Conservation (phyloP, 495 filamentous ascomycete genomes). For the Daldinia decipiens region DNA sequence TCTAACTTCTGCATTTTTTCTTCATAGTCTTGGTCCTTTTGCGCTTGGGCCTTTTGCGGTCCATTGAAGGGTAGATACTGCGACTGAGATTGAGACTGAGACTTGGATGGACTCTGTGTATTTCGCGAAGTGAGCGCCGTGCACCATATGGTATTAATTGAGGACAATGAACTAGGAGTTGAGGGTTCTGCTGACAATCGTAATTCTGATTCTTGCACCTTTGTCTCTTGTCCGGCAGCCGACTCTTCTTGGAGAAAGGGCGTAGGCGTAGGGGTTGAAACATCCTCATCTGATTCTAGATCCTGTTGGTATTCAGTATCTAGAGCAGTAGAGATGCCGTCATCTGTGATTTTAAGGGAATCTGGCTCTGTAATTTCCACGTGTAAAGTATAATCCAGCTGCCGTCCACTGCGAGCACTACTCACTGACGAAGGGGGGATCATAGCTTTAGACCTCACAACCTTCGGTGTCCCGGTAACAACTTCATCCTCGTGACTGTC, state of each 20-base stretch:
- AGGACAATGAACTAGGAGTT: slow-evolving; percentile 48
- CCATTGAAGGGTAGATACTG: slow-evolving; percentile 24
- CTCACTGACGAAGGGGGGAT: slow-evolving; percentile 46
- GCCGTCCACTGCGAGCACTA: slow-evolving; percentile 53
- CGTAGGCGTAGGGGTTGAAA: slow-evolving; percentile 18
- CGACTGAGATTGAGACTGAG: neutral
- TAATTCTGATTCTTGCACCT: neutral
- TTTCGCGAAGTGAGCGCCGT: slow-evolving; percentile 45
- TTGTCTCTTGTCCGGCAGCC: slow-evolving; percentile 1
- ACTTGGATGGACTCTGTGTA: slow-evolving; percentile 39
- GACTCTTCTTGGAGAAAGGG: slow-evolving; percentile 23
- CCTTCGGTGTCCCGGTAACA: slow-evolving; percentile 39
- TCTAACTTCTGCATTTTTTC: slow-evolving; percentile 52
- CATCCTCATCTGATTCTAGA: slow-evolving; percentile 16
- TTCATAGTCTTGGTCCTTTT: slow-evolving; percentile 48
- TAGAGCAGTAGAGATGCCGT: slow-evolving; percentile 9
- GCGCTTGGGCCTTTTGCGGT: slow-evolving; percentile 36
- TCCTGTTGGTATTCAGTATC: slow-evolving; percentile 6
- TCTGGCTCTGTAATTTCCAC: slow-evolving; percentile 43
- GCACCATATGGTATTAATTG: slow-evolving; percentile 52
- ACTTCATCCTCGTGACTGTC: slow-evolving; percentile 34
- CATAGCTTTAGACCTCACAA: slow-evolving; percentile 18
- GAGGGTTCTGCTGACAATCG: slow-evolving; percentile 23
- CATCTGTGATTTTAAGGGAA: slow-evolving; percentile 39
- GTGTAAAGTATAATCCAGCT: slow-evolving; percentile 50